These are phyloP conservation scores for Trebouxiophyceae sp. DNA, from an alignment of 163 green algal species.

Conservation along the genomic window DNA sequence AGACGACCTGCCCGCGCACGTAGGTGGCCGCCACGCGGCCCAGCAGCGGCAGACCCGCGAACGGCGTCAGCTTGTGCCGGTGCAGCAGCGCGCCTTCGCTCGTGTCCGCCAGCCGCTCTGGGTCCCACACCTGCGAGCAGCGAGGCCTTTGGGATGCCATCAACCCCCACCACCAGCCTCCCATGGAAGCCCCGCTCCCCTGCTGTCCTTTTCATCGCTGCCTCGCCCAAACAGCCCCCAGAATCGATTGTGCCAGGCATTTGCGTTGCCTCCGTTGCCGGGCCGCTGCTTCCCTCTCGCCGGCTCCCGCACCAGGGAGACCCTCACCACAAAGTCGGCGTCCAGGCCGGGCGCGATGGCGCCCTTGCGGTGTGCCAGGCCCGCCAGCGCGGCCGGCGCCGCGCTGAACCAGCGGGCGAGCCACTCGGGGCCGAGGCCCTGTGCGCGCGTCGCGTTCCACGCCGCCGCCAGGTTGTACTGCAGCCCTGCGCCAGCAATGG, in stretches of 20 bases:
- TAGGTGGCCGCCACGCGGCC: constrained; percentile 69
- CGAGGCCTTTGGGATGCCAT: neutral
- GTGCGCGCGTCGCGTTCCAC: constrained; percentile 14
- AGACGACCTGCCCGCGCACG: constrained; percentile 64
- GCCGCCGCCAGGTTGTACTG: constrained; percentile 80
- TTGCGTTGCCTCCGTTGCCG: too few species aligned
- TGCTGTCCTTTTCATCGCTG: too few species aligned
- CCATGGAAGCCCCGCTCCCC: too few species aligned
- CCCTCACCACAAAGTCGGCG: constrained; percentile 77
- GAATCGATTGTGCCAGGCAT: neutral
- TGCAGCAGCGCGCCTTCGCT: constrained; percentile 30
- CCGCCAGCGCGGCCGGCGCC: constrained; percentile 49
- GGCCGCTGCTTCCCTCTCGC: neutral
- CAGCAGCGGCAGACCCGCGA: constrained; percentile 33
- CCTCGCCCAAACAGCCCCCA: too few species aligned
- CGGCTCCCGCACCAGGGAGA: neutral
- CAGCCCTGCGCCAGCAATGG: constrained; percentile 40
- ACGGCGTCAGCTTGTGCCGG: constrained; percentile 51
- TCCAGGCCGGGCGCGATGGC: constrained; percentile 57
- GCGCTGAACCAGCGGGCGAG: constrained; percentile 44
- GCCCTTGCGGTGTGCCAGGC: constrained; percentile 56
- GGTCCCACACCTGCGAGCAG: constrained; percentile 63
- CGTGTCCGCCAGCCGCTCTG: constrained; percentile 57
- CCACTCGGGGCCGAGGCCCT: constrained; percentile 15
- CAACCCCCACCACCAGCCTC: too few species aligned